phyloP scores from a whole-genome alignment of 164 flowering plant species.

The Nymphaea thermarum region DNA sequence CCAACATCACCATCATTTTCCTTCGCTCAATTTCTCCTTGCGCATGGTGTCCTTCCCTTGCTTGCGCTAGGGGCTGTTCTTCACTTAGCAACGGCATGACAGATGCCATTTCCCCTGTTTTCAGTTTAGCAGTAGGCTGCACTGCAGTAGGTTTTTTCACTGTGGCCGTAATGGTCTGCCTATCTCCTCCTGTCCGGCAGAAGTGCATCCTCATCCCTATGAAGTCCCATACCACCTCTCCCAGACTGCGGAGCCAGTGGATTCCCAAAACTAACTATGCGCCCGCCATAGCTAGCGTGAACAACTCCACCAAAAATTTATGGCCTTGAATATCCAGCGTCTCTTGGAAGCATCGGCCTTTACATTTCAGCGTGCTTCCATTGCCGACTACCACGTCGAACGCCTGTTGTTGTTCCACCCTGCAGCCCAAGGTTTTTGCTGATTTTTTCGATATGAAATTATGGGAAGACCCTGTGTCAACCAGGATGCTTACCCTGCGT shows the following conservation, averaged over 20 bases:
- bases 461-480: not conserved
- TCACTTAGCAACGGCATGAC: not conserved
- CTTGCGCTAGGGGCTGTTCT: not conserved
- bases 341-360: not conserved
- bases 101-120: not conserved
- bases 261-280: not conserved
- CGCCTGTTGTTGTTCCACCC: not conserved
- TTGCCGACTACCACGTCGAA: not conserved
- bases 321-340: not conserved
- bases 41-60: not conserved
- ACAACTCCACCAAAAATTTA: not conserved
- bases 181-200: not conserved
- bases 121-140: not conserved
- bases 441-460: not conserved
- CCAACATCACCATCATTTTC: not conserved
- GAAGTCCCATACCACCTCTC: not conserved
- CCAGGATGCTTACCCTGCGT: not conserved
- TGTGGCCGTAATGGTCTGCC: not conserved
- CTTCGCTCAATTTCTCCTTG: not conserved
- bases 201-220: conserved; percentile 1
- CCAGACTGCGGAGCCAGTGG: not conserved
- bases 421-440: not conserved
- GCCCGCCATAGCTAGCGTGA: not conserved
- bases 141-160: no score
- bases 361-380: not conserved